Evolutionary conservation across 768 basidiomycete genomes (phyloP), one percentile per base, ranked within the genome.

Genomic region (Leccinum rimulosum): DNA sequence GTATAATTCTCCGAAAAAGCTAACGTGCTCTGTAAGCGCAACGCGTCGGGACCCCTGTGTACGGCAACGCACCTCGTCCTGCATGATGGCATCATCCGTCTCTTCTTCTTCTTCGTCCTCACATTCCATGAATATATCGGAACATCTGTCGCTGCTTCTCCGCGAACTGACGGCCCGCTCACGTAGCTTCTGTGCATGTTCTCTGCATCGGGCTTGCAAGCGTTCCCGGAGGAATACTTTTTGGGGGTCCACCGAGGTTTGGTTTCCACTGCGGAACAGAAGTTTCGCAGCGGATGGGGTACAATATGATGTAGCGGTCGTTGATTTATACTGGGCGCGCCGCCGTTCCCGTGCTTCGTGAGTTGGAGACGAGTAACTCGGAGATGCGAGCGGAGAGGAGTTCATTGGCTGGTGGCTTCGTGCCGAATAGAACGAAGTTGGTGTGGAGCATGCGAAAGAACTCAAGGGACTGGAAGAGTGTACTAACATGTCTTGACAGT

Each of bases 1-100:
- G 75, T 71, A 91, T 77, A 30, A 91, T 86, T 52, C 89, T 80
- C 43, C 80, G 76, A 66, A 88, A 89, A 17, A 91, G 76, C 89
- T 91, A 58, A 59, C 2, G 55, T 10, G 50, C 30, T 12, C 10
- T 3, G 35, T 68, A n/a, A 69, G 57, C 49, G 55, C 50, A 54
- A 57, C 22, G 22, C 28, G 40, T 49, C 33, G 50, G 58, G 12
- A 40, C 30, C 51, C 51, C 30, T 59, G 35, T 40, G 49, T 1
- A 36, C 38, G 9, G 35, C 43, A 50, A 63, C 57, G 56, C 76
- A 56, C 87, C 77, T 88, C 86, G 58, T 88, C 86, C 58, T 85
- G 78, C 78, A 89, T 79, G 28, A 86, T 68, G 40, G 64, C 73
- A 14, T 84, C 84, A 19, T 86, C 86, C 35, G 82, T 82, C 61